Conservation (phyloP, 306 rosid genomes). For the Sicyos baderoa region DNA sequence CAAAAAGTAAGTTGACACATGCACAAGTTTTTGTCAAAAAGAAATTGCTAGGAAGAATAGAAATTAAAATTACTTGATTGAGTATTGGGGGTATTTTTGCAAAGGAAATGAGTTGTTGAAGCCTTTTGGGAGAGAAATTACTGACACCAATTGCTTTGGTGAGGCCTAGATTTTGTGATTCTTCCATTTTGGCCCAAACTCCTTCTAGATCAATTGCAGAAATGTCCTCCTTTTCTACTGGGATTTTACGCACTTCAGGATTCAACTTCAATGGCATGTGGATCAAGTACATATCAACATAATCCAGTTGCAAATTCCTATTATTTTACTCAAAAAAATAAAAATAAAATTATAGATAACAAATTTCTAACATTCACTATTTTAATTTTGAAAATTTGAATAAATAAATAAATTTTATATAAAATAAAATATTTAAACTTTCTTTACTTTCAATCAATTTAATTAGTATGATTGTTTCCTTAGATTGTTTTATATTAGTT, state of each 20-base stretch:
- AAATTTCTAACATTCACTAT: too few species aligned
- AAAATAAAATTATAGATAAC: too few species aligned
- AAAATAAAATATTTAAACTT: too few species aligned
- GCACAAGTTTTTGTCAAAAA: too few species aligned
- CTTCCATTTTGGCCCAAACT: conserved; percentile 75
- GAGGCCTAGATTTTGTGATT: conserved; percentile 62
- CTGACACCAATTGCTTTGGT: conserved; percentile 73
- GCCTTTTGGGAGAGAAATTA: conserved; percentile 65
- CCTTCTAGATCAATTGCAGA: conserved; percentile 44
- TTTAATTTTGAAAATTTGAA: too few species aligned
- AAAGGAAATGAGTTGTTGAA: conserved; percentile 46
- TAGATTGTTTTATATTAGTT: too few species aligned
- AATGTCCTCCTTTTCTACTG: conserved; percentile 15
- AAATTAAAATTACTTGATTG: conserved; percentile 53
- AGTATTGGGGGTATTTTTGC: conserved; percentile 59
- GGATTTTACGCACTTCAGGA: conserved; percentile 2
- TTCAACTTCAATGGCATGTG: conserved; percentile 19
- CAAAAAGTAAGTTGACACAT: too few species aligned
- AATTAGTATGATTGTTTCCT: too few species aligned
- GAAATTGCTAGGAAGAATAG: too few species aligned
- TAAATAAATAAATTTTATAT: too few species aligned
- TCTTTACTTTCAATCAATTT: too few species aligned
- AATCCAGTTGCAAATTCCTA: conserved; percentile 17
- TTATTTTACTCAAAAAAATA: too few species aligned
- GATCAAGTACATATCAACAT: conserved; percentile 19